These are phyloP conservation scores for Alternaria triticina DNA, from an alignment of 2,329 filamentous ascomycete genomes.

Conservation along the genomic window DNA sequence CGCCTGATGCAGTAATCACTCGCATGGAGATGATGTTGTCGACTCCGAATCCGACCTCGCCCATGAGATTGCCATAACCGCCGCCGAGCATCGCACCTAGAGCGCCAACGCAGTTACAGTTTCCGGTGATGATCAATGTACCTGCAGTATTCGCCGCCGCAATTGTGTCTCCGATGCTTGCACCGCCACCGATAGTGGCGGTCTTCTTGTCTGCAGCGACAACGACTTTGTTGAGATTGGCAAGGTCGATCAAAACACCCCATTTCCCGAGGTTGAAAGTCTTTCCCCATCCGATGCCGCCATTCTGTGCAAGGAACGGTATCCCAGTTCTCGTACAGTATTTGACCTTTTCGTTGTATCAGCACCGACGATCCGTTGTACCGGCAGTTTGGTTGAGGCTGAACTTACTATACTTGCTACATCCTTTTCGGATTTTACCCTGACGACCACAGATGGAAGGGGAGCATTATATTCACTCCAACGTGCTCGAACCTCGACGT, in stretches of 20 bases:
- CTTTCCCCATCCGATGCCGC: conserved; percentile 36
- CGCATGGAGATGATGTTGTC: conserved; percentile 53
- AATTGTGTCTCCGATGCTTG: conserved; percentile 46
- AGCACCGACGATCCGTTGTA: neutral
- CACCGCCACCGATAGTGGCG: conserved; percentile 40
- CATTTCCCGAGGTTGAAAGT: conserved; percentile 28
- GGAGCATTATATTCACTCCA: conserved; percentile 33
- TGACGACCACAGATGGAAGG: conserved; percentile 26
- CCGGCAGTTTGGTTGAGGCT: neutral
- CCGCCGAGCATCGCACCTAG: conserved; percentile 53
- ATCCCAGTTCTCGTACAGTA: conserved; percentile 25
- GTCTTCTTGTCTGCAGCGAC: conserved; percentile 31
- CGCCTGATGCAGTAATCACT: conserved; percentile 35
- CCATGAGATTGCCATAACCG: conserved; percentile 63
- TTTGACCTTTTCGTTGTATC: conserved; percentile 23
- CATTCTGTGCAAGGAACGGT: conserved; percentile 37
- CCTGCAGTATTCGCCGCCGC: conserved; percentile 48
- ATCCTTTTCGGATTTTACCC: conserved; percentile 27
- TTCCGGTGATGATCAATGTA: conserved; percentile 35
- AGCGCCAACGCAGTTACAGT: conserved; percentile 42
- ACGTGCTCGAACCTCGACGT: conserved; percentile 20
- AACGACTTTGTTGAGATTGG: conserved; percentile 30
- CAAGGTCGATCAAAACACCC: conserved; percentile 41
- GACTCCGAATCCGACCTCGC: conserved; percentile 60
- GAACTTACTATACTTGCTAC: conserved; percentile 25